These are phyloP conservation scores for Tulasnella sp. DNA, from an alignment of 768 basidiomycete genomes.

Conservation along the genomic window DNA sequence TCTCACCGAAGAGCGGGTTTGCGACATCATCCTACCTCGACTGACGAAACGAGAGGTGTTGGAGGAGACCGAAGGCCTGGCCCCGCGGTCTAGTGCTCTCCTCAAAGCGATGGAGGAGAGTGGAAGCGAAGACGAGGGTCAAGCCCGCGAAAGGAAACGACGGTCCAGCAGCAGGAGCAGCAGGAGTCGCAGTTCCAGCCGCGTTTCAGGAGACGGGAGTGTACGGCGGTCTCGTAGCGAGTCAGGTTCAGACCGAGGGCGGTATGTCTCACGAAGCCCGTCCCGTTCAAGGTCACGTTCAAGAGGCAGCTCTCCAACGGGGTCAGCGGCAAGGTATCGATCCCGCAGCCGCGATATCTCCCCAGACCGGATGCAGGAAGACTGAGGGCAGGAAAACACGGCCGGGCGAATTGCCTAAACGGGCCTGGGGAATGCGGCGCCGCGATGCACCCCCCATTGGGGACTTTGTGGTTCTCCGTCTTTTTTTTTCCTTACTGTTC, in stretches of 20 bases:
- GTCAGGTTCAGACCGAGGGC: constrained; percentile 45
- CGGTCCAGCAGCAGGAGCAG: constrained; percentile 46
- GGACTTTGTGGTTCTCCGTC: too few species aligned
- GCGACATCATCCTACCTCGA: constrained; percentile 94
- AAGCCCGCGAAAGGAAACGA: constrained; percentile 48
- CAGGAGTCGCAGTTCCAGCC: constrained; percentile 44
- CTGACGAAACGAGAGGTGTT: constrained; percentile 80
- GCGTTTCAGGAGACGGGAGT: constrained; percentile 21
- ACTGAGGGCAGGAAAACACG: background rate
- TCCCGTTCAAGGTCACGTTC: constrained; percentile 54
- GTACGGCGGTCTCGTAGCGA: constrained; percentile 22
- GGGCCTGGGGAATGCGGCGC: background rate
- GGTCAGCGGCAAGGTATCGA: constrained; percentile 46
- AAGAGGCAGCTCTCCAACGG: constrained; percentile 46
- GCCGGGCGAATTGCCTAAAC: background rate
- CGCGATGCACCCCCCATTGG: background rate
- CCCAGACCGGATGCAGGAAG: constrained; percentile 52
- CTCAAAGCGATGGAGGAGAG: constrained; percentile 78
- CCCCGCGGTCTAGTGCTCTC: constrained; percentile 82
- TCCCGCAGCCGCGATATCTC: constrained; percentile 66
- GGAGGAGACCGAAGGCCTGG: constrained; percentile 91
- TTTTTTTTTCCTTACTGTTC: background rate
- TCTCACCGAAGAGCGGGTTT: constrained; percentile 86
- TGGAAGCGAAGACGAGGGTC: constrained; percentile 24
- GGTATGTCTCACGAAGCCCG: constrained; percentile 69